A percentile compares a stretch with the other conserved stretches of the same genome.
phyloP scores from a whole-genome alignment of 495 filamentous ascomycete genomes.

The Xylaria cubensis region DNA sequence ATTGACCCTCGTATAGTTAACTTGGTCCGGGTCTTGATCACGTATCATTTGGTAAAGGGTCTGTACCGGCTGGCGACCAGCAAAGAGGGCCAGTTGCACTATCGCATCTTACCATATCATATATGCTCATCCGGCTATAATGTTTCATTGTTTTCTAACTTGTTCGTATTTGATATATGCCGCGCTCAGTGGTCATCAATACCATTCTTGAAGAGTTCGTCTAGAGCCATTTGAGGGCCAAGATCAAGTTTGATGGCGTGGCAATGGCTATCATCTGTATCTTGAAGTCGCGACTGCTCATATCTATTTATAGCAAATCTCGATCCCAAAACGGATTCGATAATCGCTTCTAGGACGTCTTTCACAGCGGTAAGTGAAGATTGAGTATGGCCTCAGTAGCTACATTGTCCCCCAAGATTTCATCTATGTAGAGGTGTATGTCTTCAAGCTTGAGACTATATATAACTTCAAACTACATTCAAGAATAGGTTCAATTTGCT shows the following conservation, averaged over 20 bases:
- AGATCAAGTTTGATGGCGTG: conserved; percentile 66
- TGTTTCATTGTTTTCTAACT: too few relatives aligned
- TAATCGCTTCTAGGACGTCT: not conserved
- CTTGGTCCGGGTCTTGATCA: too few relatives aligned
- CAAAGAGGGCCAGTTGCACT: too few relatives aligned
- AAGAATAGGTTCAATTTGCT: not conserved
- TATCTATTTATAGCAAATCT: not conserved
- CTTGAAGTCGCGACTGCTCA: not conserved
- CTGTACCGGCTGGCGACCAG: too few relatives aligned
- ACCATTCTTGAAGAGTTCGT: conserved; percentile 62
- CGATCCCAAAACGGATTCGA: not conserved
- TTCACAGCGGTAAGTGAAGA: not conserved
- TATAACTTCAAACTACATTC: not conserved
- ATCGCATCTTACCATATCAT: too few relatives aligned
- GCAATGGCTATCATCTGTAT: conserved; percentile 41
- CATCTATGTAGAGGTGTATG: not conserved
- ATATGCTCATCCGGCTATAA: too few relatives aligned
- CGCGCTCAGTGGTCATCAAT: conserved; percentile 56
- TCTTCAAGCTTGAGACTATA: not conserved
- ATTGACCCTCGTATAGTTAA: too few relatives aligned
- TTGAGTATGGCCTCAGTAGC: not conserved
- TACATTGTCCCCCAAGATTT: not conserved
- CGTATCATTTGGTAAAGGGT: too few relatives aligned
- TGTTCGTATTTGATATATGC: conserved; percentile 59
- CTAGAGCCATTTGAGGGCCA: conserved; percentile 52